Evolutionary conservation across 345 rosid species (phyloP).

Genomic region (Hirschfeldia incana): DNA sequence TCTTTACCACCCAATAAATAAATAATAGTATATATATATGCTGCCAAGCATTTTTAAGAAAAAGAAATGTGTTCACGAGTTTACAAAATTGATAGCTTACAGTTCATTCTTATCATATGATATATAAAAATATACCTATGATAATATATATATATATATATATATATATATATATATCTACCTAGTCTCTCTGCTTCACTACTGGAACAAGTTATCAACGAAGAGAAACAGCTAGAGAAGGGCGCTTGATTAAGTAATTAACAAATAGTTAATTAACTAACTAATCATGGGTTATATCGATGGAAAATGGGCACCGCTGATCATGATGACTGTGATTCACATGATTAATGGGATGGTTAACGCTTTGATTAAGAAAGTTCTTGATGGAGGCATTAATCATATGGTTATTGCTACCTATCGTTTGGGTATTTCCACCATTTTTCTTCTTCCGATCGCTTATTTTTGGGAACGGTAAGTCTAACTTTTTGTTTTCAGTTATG

Average conservation of each 20-base stretch:
- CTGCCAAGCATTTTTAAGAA: not conserved
- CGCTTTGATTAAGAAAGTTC: slow-evolving; percentile 60
- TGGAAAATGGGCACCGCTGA: slow-evolving; percentile 50
- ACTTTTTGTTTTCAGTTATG: not conserved
- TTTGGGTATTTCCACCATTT: slow-evolving; percentile 48
- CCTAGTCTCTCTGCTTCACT: slow-evolving; percentile 13
- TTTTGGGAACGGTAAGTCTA: slow-evolving; percentile 54
- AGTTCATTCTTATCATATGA: not conserved
- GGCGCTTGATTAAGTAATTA: not conserved
- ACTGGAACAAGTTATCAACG: slow-evolving; percentile 7
- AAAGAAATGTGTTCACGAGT: not conserved
- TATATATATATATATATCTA: no score
- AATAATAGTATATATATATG: not conserved
- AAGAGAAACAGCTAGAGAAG: not conserved
- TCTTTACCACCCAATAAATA: not conserved
- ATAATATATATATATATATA: slow-evolving; percentile 18
- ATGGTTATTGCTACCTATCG: slow-evolving; percentile 63
- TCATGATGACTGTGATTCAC: slow-evolving; percentile 37
- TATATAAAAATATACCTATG: slow-evolving; percentile 3
- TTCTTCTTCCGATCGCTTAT: slow-evolving; percentile 58
- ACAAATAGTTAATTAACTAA: slow-evolving; percentile 1
- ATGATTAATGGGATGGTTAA: slow-evolving; percentile 47
- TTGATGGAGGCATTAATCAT: slow-evolving; percentile 56
- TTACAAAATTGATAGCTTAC: not conserved
- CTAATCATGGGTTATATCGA: slow-evolving; percentile 32